phyloP scores from a whole-genome alignment of 139 green algal species.

The Micromonas pusilla region DNA sequence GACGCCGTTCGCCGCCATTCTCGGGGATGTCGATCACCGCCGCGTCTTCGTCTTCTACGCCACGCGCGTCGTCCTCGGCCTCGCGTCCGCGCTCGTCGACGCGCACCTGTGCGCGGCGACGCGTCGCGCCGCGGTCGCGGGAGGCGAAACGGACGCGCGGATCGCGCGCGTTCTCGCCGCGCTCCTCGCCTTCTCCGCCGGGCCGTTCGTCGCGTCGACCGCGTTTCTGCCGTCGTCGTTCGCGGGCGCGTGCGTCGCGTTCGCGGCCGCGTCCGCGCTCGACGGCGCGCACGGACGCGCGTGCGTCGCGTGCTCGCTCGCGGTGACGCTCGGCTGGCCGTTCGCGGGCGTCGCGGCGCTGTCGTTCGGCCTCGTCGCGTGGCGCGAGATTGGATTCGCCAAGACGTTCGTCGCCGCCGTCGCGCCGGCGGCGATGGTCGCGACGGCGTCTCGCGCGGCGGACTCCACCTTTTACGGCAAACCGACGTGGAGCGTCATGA shows the following conservation, averaged over 20 bases:
- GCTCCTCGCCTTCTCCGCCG: conserved; percentile 32
- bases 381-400: not conserved
- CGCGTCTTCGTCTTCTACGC: conserved; percentile 52
- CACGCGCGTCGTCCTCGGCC: conserved; percentile 43
- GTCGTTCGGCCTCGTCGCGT: conserved; percentile 45
- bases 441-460: not conserved
- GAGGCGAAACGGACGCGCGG: conserved; percentile 2
- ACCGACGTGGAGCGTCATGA: not conserved
- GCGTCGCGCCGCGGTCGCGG: no score
- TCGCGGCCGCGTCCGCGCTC: conserved; percentile 54
- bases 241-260: conserved; percentile 63
- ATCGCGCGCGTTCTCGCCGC: conserved; percentile 24
- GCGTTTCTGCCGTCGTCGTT: conserved; percentile 70
- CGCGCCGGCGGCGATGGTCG: no score
- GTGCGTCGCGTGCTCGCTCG: conserved; percentile 45
- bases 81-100: conserved; percentile 51
- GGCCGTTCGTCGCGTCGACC: conserved; percentile 57
- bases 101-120: conserved; percentile 39
- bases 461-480: conserved; percentile 7
- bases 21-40: not conserved
- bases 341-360: conserved; percentile 56
- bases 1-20: not conserved
- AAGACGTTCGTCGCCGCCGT: not conserved
- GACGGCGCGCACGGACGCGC: conserved; percentile 68
- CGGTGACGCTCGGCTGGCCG: conserved; percentile 68